Conservation (phyloP, 805 yeast genomes). For the Maudiozyma turicensis region DNA sequence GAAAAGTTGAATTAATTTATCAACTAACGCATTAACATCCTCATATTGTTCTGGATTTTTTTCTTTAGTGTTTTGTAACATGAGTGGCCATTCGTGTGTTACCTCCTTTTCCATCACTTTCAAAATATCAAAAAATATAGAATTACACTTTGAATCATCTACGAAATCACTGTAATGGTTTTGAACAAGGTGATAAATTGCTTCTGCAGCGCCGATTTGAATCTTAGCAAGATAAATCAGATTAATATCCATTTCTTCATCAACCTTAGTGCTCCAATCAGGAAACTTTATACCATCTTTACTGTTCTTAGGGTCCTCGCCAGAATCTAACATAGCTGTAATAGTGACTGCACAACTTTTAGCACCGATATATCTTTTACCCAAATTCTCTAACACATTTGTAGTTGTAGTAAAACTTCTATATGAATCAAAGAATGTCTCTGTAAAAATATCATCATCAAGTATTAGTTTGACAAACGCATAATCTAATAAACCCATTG, state of each 20-base stretch:
- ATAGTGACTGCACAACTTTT: slow-evolving; percentile 51
- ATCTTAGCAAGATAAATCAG: slow-evolving; percentile 64
- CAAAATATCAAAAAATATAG: slow-evolving; percentile 51
- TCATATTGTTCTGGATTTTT: slow-evolving; percentile 8
- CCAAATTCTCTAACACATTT: slow-evolving; percentile 41
- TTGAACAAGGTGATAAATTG: slow-evolving; percentile 56
- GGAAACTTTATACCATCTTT: slow-evolving; percentile 34
- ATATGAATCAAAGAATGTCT: slow-evolving; percentile 61
- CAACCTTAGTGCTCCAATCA: slow-evolving; percentile 41
- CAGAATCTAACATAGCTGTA: slow-evolving; percentile 22
- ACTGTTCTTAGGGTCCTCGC: slow-evolving; percentile 2
- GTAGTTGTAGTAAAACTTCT: slow-evolving; percentile 55
- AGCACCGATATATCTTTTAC: slow-evolving; percentile 51
- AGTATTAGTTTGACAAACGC: slow-evolving; percentile 40
- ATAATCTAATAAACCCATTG: slow-evolving; percentile 27
- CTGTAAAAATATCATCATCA: slow-evolving; percentile 56
- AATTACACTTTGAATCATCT: slow-evolving; percentile 52
- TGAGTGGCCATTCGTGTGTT: slow-evolving; percentile 38
- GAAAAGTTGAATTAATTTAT: slow-evolving; percentile 36
- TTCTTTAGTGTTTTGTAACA: slow-evolving; percentile 29
- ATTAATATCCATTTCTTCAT: slow-evolving; percentile 42
- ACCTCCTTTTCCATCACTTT: slow-evolving; percentile 62
- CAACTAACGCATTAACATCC: slow-evolving; percentile 24
- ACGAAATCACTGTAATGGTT: slow-evolving; percentile 70
- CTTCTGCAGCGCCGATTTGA: slow-evolving; percentile 73